Evolutionary conservation across 164 flowering plant genomes (phyloP), one percentile per base, ranked within the genome.

Genomic region (Vitis vinifera): DNA sequence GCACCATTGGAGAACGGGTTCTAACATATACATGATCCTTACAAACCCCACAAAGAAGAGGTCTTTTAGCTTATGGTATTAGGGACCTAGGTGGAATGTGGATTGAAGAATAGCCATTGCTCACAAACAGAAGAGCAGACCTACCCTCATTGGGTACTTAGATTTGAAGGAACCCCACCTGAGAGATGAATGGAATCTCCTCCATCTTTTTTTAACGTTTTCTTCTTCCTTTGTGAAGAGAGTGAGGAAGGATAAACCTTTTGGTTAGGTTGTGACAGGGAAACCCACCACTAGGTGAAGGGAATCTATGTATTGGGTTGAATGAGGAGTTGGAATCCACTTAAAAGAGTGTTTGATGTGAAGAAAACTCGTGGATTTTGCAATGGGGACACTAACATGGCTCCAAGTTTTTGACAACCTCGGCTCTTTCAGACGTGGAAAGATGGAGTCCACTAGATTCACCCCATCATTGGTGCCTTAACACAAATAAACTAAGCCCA

Each of bases 251-350:
- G 12, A 37, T 59, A 48, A 31, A 44, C 52, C 75, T 71, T 72
- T 70, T 73, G 67, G 80, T 75, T 81, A 76, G 86, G 82, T 76
- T 68, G 70, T 78, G 86, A 85, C 79, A 85, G 78, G 73, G 88
- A 83, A 85, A 78, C 71, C 81, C 80, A 72, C 79, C 72, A 79
- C 66, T 68, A 63, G 52, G 52, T 62, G 51, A 53, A 73, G 68
- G 85, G 79, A 80, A 83, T 72, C 70, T 66, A 71, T 74, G 10
- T n/a, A 27, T 57, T 53, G 68, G 79, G 87, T 86, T 84, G 89
- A 77, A 77, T 75, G 94, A 79, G 93, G 91, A 87, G 94, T 84
- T 88, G 91, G 90, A 87, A 71, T 88, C 90, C 94, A 88, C 91
- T 87, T 74, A 56, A 77, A 71, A 48, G 59, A 30, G 63, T 49